A percentile compares a stretch with the other conserved stretches of the same genome.
Conservation (phyloP, 129 eudicot species). For the Centella asiatica region DNA sequence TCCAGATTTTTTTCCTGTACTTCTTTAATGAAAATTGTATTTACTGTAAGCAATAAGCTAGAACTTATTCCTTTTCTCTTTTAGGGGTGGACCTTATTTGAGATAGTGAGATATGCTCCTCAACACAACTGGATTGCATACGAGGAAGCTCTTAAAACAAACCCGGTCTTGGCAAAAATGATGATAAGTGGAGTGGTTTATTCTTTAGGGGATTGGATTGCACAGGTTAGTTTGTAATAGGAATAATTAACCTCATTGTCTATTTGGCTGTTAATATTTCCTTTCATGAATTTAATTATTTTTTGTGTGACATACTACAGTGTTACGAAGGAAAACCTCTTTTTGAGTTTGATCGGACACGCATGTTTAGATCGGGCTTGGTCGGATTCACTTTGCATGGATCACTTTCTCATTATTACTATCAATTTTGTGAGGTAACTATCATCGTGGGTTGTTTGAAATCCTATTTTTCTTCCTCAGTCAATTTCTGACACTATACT, state of each 20-base stretch:
- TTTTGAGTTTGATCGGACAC: slow-evolving; percentile 80
- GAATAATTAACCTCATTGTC: background rate
- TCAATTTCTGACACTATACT: background rate
- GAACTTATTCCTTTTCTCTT: slow-evolving; percentile 8
- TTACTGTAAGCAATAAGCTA: background rate
- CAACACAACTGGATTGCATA: slow-evolving; percentile 91
- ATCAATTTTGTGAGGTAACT: slow-evolving; percentile 84
- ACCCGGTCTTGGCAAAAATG: slow-evolving; percentile 89
- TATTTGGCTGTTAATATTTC: background rate
- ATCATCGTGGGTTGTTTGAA: background rate
- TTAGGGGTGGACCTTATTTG: slow-evolving; percentile 90
- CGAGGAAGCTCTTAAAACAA: slow-evolving; percentile 80
- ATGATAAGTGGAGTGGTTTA: slow-evolving; percentile 88
- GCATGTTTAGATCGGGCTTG: slow-evolving; percentile 91
- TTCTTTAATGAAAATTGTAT: background rate
- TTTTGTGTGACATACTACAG: slow-evolving; percentile 33
- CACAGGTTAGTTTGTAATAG: slow-evolving; percentile 43
- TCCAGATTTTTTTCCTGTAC: background rate
- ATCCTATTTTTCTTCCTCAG: background rate
- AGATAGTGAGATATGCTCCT: slow-evolving; percentile 88
- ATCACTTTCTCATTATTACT: slow-evolving; percentile 93
- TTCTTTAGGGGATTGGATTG: slow-evolving; percentile 94
- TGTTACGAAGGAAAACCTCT: slow-evolving; percentile 94
- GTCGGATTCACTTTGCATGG: slow-evolving; percentile 93
- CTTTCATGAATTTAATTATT: background rate